phyloP scores from a whole-genome alignment of 768 basidiomycete species.

The Lentinula sp. region DNA sequence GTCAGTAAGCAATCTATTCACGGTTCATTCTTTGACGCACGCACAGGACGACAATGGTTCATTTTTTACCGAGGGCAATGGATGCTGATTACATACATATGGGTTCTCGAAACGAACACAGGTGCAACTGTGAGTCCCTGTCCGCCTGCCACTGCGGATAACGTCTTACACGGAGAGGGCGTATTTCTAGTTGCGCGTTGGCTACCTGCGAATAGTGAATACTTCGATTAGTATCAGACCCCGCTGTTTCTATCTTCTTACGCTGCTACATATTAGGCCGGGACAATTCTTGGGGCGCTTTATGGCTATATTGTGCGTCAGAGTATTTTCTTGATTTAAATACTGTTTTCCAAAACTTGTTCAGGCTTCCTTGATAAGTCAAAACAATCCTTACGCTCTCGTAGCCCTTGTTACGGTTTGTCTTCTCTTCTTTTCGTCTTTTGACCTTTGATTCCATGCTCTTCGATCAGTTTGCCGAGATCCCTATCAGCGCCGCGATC shows the following conservation, averaged over 20 bases:
- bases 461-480: slow-evolving; percentile 28
- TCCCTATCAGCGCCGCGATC: slow-evolving; percentile 40
- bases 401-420: slow-evolving; percentile 32
- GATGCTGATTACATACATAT: slow-evolving; percentile 45
- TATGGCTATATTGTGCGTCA: slow-evolving; percentile 25
- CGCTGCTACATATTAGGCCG: slow-evolving; percentile 15
- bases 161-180: not conserved
- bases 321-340: not conserved
- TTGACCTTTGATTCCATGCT: not conserved
- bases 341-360: not conserved
- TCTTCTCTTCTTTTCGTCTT: not conserved
- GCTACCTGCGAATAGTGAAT: slow-evolving; percentile 37
- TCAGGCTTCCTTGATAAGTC: slow-evolving; percentile 32
- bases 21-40: not conserved
- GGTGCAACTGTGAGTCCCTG: slow-evolving; percentile 33
- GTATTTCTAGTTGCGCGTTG: slow-evolving; percentile 29
- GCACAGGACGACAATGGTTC: slow-evolving; percentile 33
- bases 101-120: slow-evolving; percentile 46
- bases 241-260: not conserved
- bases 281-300: slow-evolving; percentile 25
- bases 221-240: not conserved
- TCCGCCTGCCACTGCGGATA: not conserved
- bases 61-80: slow-evolving; percentile 34
- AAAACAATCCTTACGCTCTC: slow-evolving; percentile 35
- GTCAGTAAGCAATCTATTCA: slow-evolving; percentile 14